Evolutionary conservation across 768 basidiomycete species (phyloP).

Genomic region (Tulasnella sp.): DNA sequence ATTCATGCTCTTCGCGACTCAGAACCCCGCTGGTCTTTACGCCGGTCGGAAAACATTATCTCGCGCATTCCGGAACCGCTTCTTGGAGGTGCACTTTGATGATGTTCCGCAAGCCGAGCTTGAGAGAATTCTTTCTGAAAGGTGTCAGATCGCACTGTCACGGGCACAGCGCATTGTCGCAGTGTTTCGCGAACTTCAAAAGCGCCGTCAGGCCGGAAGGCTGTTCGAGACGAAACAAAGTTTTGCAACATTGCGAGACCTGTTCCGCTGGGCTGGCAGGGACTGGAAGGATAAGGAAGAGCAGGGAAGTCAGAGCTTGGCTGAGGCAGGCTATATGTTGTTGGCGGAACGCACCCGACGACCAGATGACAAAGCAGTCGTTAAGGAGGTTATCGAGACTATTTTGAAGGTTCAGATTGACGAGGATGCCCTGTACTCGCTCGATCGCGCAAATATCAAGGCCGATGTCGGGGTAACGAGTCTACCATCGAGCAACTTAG

Average conservation of each 20-base stretch:
- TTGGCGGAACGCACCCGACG: constrained; percentile 82
- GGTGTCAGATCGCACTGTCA: constrained; percentile 87
- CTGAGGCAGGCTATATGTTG: constrained; percentile 95
- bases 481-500: constrained; percentile 40
- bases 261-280: constrained; percentile 94
- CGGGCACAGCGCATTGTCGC: constrained; percentile 82
- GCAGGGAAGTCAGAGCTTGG: constrained; percentile 80
- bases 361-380: constrained; percentile 73
- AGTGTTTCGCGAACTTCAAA: constrained; percentile 89
- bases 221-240: constrained; percentile 97
- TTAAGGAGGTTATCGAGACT: constrained; percentile 86
- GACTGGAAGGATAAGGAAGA: constrained; percentile 39
- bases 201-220: constrained; percentile 76
- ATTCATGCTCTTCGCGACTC: constrained; percentile 97
- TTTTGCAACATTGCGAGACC: constrained; percentile 90
- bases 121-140: constrained; percentile 85
- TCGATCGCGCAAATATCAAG: constrained; percentile 35
- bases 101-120: constrained; percentile 92
- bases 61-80: constrained; percentile 92
- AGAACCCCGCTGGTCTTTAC: constrained; percentile 93
- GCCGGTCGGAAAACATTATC: constrained; percentile 91
- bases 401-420: constrained; percentile 82
- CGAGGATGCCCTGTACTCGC: constrained; percentile 53
- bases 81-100: constrained; percentile 94
- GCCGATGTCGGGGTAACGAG: constrained; percentile 33